Evolutionary conservation across 2,329 filamentous ascomycete species (phyloP), one percentile per base, ranked within the genome.

Genomic region (Pestalotiopsis sp.): DNA sequence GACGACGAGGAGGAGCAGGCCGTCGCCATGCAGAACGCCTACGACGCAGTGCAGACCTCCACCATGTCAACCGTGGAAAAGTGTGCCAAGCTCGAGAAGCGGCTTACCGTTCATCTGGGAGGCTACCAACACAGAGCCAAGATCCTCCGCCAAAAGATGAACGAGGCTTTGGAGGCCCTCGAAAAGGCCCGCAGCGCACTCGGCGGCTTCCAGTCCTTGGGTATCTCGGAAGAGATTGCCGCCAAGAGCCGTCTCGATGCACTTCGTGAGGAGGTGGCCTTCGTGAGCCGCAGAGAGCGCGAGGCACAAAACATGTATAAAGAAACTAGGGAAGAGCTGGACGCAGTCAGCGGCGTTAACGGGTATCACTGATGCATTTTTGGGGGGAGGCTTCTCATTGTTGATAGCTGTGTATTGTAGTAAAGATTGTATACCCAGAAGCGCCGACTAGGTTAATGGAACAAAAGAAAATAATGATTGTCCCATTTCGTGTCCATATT

Each of bases 1-100:
- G 91, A 94, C 57, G 91, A 93, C 64, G 87, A 94, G 65, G 90
- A 93, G 67, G 90, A 93, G 72, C 86, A 90, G 73, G 83, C 86
- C 70, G 81, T 83, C 17, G 82, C 89, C 36, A 89, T 95, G 83
- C 86, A 87, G 39, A 83, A 89, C 73, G 90, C 93, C 2, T 96
- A 97, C 72, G 90, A 96, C 71, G 90, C 92, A 84, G 87, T 94
- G 1, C 92, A 96, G 80, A 88, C 93, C 61, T 85, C 87, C 7
- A 92, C 97, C 71, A 87, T 93, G 73, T 83, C 87, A 2, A 90
- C 90, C 0, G 96, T 95, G 2, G 91, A 95, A 74, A 88, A 91
- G 68, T 93, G 93, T 66, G 93, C 94, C 77, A 97, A 95, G 80
- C 84, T 97, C 1, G 95, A 98, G 81, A 97, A 97, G 87, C 98